phyloP scores from a whole-genome alignment of 2,329 filamentous ascomycete species.

The Emmonsiellopsis sp. region DNA sequence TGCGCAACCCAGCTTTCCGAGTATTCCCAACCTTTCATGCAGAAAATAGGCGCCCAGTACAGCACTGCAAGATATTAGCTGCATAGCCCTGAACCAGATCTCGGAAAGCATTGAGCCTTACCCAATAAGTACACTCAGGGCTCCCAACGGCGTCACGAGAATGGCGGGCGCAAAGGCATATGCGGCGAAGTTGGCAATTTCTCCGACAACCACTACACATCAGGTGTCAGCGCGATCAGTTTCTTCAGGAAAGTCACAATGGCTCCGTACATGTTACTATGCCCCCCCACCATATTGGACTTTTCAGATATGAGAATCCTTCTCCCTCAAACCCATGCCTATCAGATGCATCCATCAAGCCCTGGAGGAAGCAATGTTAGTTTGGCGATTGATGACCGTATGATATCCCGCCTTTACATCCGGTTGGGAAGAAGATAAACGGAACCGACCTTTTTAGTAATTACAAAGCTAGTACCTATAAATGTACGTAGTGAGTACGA shows the following conservation, averaged over 20 bases:
- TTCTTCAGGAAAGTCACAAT: not conserved
- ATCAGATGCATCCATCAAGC: constrained; percentile 81
- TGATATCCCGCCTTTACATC: not conserved
- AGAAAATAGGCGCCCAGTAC: constrained; percentile 93
- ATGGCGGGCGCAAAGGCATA: constrained; percentile 99
- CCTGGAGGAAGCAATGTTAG: constrained; percentile 40
- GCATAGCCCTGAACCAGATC: not conserved
- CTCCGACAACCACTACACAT: constrained; percentile 70
- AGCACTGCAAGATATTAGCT: constrained; percentile 44
- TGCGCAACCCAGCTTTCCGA: constrained; percentile 91
- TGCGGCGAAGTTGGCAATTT: constrained; percentile 94
- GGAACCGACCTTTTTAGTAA: constrained; percentile 81
- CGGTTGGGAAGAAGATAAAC: not conserved
- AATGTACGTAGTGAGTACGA: constrained; percentile 1
- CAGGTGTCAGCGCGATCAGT: constrained; percentile 4
- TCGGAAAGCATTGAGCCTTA: constrained; percentile 24
- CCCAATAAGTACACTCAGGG: constrained; percentile 86
- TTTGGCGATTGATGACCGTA: not conserved
- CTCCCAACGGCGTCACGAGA: constrained; percentile 87
- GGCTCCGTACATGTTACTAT: constrained; percentile 67
- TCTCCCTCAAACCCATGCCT: constrained; percentile 94
- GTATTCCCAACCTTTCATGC: constrained; percentile 74
- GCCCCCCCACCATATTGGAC: constrained; percentile 95
- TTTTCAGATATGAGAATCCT: constrained; percentile 86
- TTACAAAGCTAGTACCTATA: constrained; percentile 88